Percentiles rank a stretch among this genome's conserved stretches.
These are phyloP conservation scores for Sparassis latifolia DNA, from an alignment of 1,284 basidiomycete genomes.

Conservation along the genomic window DNA sequence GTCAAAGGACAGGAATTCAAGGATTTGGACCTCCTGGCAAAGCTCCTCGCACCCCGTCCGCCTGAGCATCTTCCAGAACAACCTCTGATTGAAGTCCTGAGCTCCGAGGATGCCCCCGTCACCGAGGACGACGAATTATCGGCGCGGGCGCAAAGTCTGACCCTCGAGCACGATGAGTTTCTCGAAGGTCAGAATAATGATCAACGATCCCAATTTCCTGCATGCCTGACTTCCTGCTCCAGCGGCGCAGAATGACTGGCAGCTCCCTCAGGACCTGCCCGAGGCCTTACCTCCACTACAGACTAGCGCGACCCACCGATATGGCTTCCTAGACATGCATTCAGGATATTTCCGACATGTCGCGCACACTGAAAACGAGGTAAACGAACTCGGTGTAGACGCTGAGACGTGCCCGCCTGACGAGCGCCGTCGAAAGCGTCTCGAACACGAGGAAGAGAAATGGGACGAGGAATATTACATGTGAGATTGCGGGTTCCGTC, in stretches of 20 bases:
- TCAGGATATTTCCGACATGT: conserved; percentile 69
- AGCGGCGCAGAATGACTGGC: conserved; percentile 78
- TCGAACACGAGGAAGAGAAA: conserved; percentile 60
- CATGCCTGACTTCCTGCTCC: background rate
- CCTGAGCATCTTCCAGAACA: conserved; percentile 24
- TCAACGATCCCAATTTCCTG: no score
- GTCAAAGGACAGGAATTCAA: conserved; percentile 57
- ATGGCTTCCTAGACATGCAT: conserved; percentile 70
- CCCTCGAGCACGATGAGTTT: conserved; percentile 52
- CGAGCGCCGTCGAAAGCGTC: conserved; percentile 43
- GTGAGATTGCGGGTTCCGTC: conserved; percentile 32
- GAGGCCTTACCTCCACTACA: conserved; percentile 32
- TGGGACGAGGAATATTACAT: conserved; percentile 81
- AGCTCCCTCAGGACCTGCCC: conserved; percentile 55
- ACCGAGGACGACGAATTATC: conserved; percentile 38
- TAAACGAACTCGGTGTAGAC: conserved; percentile 68
- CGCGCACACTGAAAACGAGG: conserved; percentile 66
- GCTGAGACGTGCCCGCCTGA: conserved; percentile 42
- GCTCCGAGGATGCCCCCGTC: conserved; percentile 27
- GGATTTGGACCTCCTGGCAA: conserved; percentile 71
- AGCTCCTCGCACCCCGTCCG: conserved; percentile 61
- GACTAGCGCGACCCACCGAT: conserved; percentile 39
- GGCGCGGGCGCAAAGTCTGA: conserved; percentile 31
- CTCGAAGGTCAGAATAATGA: conserved; percentile 40
- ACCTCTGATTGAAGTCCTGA: conserved; percentile 63